Evolutionary conservation across 2,329 filamentous ascomycete genomes (phyloP).

Genomic region (Didymella segeticola): DNA sequence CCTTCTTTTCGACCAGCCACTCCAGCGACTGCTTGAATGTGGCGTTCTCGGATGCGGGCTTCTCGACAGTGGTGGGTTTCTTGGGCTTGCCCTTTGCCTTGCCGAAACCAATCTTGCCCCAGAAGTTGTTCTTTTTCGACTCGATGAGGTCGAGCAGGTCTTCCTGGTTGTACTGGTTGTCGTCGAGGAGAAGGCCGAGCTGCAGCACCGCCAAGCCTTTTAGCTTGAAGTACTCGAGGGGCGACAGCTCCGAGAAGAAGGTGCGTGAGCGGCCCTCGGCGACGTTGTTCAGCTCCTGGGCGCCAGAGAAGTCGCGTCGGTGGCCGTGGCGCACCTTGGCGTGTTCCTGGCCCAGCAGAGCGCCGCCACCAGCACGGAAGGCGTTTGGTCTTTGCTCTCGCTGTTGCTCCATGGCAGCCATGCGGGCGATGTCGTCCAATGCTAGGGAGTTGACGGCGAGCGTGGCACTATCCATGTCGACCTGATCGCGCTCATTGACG

Average conservation of each 20-base stretch:
- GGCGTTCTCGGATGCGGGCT: constrained; percentile 66
- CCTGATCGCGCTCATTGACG: constrained; percentile 78
- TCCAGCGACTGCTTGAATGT: constrained; percentile 92
- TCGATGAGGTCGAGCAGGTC: constrained; percentile 93
- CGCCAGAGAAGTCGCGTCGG: constrained; percentile 69
- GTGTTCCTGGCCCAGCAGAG: constrained; percentile 67
- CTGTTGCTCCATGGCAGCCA: constrained; percentile 94
- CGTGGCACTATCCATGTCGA: constrained; percentile 78
- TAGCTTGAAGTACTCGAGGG: constrained; percentile 96
- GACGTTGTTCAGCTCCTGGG: constrained; percentile 58
- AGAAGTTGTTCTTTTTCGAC: constrained; percentile 90
- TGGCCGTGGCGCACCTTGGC: constrained; percentile 74
- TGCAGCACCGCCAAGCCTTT: constrained; percentile 92
- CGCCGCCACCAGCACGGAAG: constrained; percentile 76
- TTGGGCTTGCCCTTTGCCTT: constrained; percentile 79
- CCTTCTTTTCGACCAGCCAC: constrained; percentile 87
- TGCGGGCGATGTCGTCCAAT: constrained; percentile 92
- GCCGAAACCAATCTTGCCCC: constrained; percentile 96
- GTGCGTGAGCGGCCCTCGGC: constrained; percentile 68
- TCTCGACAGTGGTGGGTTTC: constrained; percentile 67
- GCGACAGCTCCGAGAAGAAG: constrained; percentile 96
- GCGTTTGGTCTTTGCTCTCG: constrained; percentile 85
- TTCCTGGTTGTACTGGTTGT: constrained; percentile 89
- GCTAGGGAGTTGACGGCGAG: constrained; percentile 92
- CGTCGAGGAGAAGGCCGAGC: constrained; percentile 91